Percentiles rank a stretch among this genome's conserved stretches.
Evolutionary conservation across 2,329 filamentous ascomycete genomes (phyloP).

Genomic region (Sporothrix pseudoabietina): DNA sequence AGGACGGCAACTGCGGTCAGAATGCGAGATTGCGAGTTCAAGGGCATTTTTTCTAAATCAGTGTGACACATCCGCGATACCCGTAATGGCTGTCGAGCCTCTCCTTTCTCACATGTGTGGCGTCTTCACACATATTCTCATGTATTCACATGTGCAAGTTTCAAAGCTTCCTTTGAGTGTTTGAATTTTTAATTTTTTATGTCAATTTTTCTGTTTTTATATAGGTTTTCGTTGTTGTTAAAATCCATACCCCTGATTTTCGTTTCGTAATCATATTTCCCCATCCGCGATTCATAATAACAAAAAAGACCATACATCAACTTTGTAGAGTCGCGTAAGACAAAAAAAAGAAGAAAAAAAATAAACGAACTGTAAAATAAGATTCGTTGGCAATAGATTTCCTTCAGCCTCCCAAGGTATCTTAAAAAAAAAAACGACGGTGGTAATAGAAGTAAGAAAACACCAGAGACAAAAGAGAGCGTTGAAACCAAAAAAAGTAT

Average conservation of each 20-base stretch:
- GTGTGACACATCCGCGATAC: not conserved
- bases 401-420: slow-evolving; percentile 16
- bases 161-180: not conserved
- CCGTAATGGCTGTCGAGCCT: not conserved
- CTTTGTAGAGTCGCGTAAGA: not conserved
- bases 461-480: not conserved
- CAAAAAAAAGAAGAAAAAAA: not conserved
- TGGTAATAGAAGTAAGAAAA: not conserved
- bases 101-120: not conserved
- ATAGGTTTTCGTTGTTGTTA: not conserved
- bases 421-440: not conserved
- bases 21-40: too few relatives aligned
- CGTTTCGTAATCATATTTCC: not conserved
- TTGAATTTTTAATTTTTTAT: not conserved
- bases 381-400: not conserved
- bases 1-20: too few relatives aligned
- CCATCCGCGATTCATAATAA: not conserved
- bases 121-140: not conserved
- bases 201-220: not conserved
- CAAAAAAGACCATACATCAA: not conserved
- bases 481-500: not conserved
- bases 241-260: not conserved
- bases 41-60: not conserved
- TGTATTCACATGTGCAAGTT: too few relatives aligned
- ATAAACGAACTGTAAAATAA: not conserved